A percentile compares a stretch with the other conserved stretches of the same genome.
These are phyloP conservation scores for Clathrospora elynae DNA, from an alignment of 2,329 filamentous ascomycete species.

Conservation along the genomic window DNA sequence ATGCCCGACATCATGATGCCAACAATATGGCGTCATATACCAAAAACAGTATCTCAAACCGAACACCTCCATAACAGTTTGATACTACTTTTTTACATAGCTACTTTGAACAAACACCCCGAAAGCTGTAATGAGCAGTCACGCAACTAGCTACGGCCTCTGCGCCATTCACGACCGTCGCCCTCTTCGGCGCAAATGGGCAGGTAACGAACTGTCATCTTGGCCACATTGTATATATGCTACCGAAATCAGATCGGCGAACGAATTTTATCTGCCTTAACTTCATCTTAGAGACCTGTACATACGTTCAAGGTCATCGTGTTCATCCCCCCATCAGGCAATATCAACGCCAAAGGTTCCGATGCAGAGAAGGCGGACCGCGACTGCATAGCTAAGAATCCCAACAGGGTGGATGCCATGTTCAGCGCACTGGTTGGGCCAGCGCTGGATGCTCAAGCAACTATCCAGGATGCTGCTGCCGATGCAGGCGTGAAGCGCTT, in stretches of 20 bases:
- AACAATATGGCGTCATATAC: no score
- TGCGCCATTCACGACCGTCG: neutral
- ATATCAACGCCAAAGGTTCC: neutral
- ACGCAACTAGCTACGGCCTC: constrained; percentile 1
- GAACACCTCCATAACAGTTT: no score
- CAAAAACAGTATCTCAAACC: no score
- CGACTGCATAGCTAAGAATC: constrained; percentile 13
- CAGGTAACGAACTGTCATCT: constrained; percentile 4
- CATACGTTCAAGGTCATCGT: constrained; percentile 19
- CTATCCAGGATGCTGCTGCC: constrained; percentile 32
- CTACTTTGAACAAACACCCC: neutral
- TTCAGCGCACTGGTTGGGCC: constrained; percentile 32
- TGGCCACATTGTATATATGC: neutral
- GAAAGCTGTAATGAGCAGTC: neutral
- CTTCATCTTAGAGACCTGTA: neutral
- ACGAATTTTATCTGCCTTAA: constrained; percentile 11
- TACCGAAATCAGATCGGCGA: constrained; percentile 7
- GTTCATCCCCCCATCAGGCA: neutral
- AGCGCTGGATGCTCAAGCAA: constrained; percentile 20
- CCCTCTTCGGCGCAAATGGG: constrained; percentile 21
- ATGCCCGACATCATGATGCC: no score
- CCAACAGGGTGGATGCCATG: constrained; percentile 28
- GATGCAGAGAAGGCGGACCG: neutral
- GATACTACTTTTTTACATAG: no score
- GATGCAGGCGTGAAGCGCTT: constrained; percentile 34